phyloP scores from a whole-genome alignment of 192 early-diverging fungal species.

The Podila horticola region DNA sequence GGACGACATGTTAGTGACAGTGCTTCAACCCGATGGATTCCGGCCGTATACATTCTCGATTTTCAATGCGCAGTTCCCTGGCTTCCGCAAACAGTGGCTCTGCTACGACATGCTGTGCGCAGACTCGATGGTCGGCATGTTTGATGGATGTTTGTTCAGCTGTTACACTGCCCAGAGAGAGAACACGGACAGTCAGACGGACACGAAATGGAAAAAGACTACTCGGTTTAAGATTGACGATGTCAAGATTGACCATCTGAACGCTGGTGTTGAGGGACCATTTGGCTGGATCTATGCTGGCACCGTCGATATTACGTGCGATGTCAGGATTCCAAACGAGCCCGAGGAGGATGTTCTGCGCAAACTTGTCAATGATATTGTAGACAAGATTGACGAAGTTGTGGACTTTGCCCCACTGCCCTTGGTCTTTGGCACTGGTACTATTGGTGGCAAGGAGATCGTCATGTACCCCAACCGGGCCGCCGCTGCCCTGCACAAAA shows the following conservation, averaged over 20 bases:
- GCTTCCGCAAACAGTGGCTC: conserved; percentile 92
- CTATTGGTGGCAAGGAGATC: conserved; percentile 57
- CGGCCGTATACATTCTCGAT: conserved; percentile 89
- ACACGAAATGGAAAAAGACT: conserved; percentile 54
- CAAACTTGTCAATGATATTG: conserved; percentile 75
- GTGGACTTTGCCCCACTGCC: conserved; percentile 56
- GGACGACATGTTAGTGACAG: conserved; percentile 89
- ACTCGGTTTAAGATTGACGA: conserved; percentile 88
- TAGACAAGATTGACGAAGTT: conserved; percentile 73
- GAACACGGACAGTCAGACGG: conserved; percentile 56
- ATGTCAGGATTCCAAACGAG: conserved; percentile 71
- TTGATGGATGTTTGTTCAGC: conserved; percentile 95
- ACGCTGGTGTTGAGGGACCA: conserved; percentile 85
- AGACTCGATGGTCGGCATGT: conserved; percentile 88
- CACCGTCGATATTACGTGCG: conserved; percentile 81
- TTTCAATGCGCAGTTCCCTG: conserved; percentile 84
- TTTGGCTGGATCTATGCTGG: conserved; percentile 95
- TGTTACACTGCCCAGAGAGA: conserved; percentile 87
- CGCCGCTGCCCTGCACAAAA: conserved; percentile 34
- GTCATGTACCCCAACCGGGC: conserved; percentile 51
- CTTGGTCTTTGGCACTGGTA: conserved; percentile 57
- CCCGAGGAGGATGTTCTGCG: conserved; percentile 63
- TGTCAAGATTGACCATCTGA: conserved; percentile 91
- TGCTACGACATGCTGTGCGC: conserved; percentile 92
- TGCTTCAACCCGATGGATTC: conserved; percentile 85